A percentile compares a stretch with the other conserved stretches of the same genome.
phyloP scores from a whole-genome alignment of 768 basidiomycete genomes.

The Kwoniella dendrophila region DNA sequence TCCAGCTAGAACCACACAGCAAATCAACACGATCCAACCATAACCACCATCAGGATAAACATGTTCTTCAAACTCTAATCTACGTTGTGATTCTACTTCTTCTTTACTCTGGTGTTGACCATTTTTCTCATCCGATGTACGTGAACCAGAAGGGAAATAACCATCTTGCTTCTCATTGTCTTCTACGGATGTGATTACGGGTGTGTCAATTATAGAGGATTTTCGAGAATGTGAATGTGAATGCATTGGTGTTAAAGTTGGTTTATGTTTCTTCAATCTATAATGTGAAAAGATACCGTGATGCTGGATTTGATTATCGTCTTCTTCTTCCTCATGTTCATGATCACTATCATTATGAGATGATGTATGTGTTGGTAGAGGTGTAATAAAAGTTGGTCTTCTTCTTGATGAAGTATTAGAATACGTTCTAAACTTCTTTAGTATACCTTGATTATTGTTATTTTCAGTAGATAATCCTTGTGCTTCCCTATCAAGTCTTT shows the following conservation, averaged over 20 bases:
- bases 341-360: slow-evolving; percentile 2
- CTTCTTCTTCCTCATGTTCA: slow-evolving; percentile 10
- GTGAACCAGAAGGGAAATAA: neutral
- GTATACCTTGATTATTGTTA: slow-evolving; percentile 14
- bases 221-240: too few relatives aligned
- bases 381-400: slow-evolving; percentile 6
- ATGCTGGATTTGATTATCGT: too few relatives aligned
- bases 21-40: slow-evolving; percentile 39
- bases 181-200: neutral
- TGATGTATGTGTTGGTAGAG: neutral
- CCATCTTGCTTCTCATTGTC: slow-evolving; percentile 8
- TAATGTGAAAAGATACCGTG: neutral
- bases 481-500: slow-evolving; percentile 17
- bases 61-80: slow-evolving; percentile 11
- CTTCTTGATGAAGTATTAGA: slow-evolving; percentile 16
- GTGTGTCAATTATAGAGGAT: neutral
- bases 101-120: neutral
- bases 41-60: slow-evolving; percentile 45
- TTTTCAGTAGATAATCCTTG: neutral
- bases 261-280: slow-evolving; percentile 2
- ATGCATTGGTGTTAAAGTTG: slow-evolving; percentile 5
- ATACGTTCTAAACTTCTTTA: slow-evolving; percentile 24
- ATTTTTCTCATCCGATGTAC: neutral
- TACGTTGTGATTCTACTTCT: neutral
- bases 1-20: slow-evolving; percentile 33